Base-by-base conservation (phyloP, 352 stramenopile genomes). In the Blastocystis sp. region DNA sequence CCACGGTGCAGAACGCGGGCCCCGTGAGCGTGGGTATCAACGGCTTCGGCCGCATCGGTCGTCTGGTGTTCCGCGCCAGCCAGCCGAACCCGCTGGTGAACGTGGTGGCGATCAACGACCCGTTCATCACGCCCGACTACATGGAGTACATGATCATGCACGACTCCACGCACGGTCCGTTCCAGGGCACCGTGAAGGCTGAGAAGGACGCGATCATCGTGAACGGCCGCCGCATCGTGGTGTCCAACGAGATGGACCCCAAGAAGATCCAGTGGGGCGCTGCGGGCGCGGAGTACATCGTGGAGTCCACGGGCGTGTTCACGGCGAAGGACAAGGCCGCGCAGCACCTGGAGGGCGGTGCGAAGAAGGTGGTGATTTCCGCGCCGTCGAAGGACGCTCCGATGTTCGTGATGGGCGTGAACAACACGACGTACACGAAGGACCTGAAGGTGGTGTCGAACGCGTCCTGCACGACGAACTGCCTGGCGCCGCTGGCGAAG, bases 381-480 rank as follows among this genome's bases (percentile, higher is more conserved):
- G 96, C 97, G 24, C 96, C 97, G 71, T 97, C 97, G 64, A 97
- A 96, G 90, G 96, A 99, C 91, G 95, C 94, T 89, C 95, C 95
- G 70, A 98, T 97, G 91, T 98, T 98, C 90, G 96, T 99, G 87
- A 98, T 98, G 91, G 96, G 96, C 90, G 96, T 99, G 66, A 99
- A 99, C 93, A 90, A 98, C 87, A 91, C 96, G 65, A 90, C 93
- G 65, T 99, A 99, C 92, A 92, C 95, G 87, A 91, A 91, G 89
- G 93, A 93, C 90, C 96, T 98, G 92, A 89, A 98, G 92, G 94
- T 98, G 82, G 95, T 99, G 87, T 98, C 95, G 84, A 98, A 97
- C 92, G 97, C 97, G 24, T 98, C 95, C 82, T 99, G 97, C 93
- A 99, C 97, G 79, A 99, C 97, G 90, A 99, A 99, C 94, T 98